Evolutionary conservation across 2,329 filamentous ascomycete genomes (phyloP).

Genomic region (Lachnellula occidentalis): DNA sequence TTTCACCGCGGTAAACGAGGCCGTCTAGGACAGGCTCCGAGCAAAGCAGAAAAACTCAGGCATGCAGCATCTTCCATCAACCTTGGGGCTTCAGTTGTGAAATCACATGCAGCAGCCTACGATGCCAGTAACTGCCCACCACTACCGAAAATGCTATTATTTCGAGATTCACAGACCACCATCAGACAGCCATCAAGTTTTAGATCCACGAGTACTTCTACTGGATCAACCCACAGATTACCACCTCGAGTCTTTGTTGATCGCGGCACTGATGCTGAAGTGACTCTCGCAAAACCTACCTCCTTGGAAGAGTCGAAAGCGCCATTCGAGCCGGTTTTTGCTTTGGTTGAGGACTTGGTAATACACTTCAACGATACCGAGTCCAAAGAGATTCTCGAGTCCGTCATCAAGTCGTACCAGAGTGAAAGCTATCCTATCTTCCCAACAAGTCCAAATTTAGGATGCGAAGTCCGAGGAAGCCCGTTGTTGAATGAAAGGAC

Average conservation of each 20-base stretch:
- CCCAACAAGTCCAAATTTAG: not conserved
- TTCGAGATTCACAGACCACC: constrained; percentile 28
- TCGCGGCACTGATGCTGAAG: constrained; percentile 35
- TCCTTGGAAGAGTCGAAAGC: not conserved
- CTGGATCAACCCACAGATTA: not conserved
- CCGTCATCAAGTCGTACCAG: constrained; percentile 43
- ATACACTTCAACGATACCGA: constrained; percentile 46
- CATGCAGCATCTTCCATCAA: constrained; percentile 13
- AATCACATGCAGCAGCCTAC: not conserved
- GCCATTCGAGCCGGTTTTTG: constrained; percentile 40
- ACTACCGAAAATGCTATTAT: constrained; percentile 26
- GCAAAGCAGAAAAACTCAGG: constrained; percentile 7
- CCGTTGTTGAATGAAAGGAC: not conserved
- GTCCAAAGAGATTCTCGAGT: constrained; percentile 39
- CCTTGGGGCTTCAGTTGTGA: constrained; percentile 4
- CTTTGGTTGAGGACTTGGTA: constrained; percentile 50
- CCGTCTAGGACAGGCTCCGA: not conserved
- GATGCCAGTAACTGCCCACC: constrained; percentile 7
- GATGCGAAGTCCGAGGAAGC: not conserved
- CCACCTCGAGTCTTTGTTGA: constrained; percentile 32
- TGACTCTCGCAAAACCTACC: not conserved
- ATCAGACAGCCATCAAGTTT: constrained; percentile 26
- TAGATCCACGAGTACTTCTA: not conserved
- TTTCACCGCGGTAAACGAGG: constrained; percentile 11
- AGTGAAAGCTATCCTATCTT: constrained; percentile 33